Evolutionary conservation across 495 filamentous ascomycete species (phyloP).

Genomic region (Cudoniella acicularis): DNA sequence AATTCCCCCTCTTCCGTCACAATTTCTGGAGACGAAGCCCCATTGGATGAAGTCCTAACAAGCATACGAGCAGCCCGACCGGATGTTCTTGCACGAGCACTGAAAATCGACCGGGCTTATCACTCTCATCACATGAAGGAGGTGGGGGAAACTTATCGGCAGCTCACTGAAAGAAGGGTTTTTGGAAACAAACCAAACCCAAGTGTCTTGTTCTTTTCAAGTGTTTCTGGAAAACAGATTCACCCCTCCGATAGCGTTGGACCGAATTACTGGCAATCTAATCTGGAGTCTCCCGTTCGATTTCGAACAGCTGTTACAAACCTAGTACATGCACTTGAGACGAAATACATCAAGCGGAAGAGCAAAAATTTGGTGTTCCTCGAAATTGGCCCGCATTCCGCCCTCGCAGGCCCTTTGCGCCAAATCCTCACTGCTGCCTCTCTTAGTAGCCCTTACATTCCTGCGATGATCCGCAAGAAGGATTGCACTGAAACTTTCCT

Average conservation of each 20-base stretch:
- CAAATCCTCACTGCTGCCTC: slow-evolving; percentile 34
- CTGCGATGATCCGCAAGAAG: slow-evolving; percentile 37
- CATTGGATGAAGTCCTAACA: slow-evolving; percentile 41
- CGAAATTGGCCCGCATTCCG: slow-evolving; percentile 60
- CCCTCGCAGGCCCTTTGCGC: slow-evolving; percentile 54
- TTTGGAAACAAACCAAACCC: slow-evolving; percentile 26
- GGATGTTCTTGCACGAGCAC: slow-evolving; percentile 44
- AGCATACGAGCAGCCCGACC: slow-evolving; percentile 35
- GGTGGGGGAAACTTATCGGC: slow-evolving; percentile 34
- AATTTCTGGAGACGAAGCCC: slow-evolving; percentile 44
- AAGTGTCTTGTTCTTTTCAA: slow-evolving; percentile 36
- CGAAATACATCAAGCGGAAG: too few species aligned
- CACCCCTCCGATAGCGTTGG: slow-evolving; percentile 27
- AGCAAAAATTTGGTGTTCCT: slow-evolving; percentile 32
- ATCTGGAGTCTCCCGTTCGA: slow-evolving; percentile 48
- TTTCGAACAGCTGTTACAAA: slow-evolving; percentile 40
- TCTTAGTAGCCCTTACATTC: slow-evolving; percentile 19
- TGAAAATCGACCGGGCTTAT: slow-evolving; percentile 57
- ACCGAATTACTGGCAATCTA: slow-evolving; percentile 51
- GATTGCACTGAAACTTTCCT: slow-evolving; percentile 41
- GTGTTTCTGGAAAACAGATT: slow-evolving; percentile 32
- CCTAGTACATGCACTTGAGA: too few species aligned
- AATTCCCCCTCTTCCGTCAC: slow-evolving; percentile 60
- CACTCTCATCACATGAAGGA: slow-evolving; percentile 59
- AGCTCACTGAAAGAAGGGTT: background rate